Percentiles rank a stretch among this genome's conserved stretches.
Conservation (phyloP, 2,329 filamentous ascomycete genomes). For the Ambrosiella beaveri region DNA sequence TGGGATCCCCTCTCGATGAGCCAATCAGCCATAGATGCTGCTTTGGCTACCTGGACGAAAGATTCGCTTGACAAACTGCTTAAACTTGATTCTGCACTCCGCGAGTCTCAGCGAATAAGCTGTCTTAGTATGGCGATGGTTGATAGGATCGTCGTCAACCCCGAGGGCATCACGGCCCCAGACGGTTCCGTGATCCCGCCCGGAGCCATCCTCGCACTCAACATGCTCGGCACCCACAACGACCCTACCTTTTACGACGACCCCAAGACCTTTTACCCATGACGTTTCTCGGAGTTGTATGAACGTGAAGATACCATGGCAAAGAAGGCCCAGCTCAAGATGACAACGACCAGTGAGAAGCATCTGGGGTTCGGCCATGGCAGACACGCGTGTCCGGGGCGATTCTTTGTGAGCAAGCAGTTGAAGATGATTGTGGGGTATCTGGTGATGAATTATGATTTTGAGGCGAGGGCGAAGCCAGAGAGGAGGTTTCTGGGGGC, state of each 20-base stretch:
- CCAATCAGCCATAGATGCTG: neutral
- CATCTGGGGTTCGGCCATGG: constrained; percentile 41
- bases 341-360: constrained; percentile 34
- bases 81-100: constrained; percentile 33
- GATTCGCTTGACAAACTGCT: constrained; percentile 25
- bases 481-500: neutral
- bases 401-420: constrained; percentile 39
- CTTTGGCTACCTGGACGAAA: constrained; percentile 28
- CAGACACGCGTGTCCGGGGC: constrained; percentile 35
- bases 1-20: neutral
- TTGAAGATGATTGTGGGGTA: constrained; percentile 30
- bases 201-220: constrained; percentile 26
- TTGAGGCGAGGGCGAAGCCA: neutral
- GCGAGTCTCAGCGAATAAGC: constrained; percentile 33
- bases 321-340: constrained; percentile 23
- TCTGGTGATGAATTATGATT: constrained; percentile 3
- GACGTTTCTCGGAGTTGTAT: constrained; percentile 28
- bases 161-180: constrained; percentile 20
- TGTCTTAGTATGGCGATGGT: constrained; percentile 29
- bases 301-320: neutral
- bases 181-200: constrained; percentile 29
- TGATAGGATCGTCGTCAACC: constrained; percentile 28
- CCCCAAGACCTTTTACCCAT: constrained; percentile 29
- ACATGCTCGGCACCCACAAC: constrained; percentile 28
- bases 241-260: constrained; percentile 28